These are phyloP conservation scores for Vaucheria bursata DNA, from an alignment of 352 stramenopile species.

Conservation along the genomic window DNA sequence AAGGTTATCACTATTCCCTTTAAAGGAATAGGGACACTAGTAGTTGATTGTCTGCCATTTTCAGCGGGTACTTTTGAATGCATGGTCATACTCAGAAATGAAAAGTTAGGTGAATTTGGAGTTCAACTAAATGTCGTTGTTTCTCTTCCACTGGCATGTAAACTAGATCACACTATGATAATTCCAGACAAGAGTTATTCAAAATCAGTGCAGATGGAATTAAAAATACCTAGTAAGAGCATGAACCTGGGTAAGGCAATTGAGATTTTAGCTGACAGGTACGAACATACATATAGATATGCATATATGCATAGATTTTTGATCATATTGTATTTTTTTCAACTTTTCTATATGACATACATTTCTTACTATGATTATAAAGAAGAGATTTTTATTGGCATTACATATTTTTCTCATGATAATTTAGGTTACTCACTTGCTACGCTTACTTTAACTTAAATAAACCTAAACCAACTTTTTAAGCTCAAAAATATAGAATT, in stretches of 20 bases:
- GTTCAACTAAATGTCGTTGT: constrained; percentile 74
- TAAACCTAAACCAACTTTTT: too few species aligned
- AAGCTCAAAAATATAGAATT: neutral
- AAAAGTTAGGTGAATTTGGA: constrained; percentile 82
- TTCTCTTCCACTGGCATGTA: constrained; percentile 61
- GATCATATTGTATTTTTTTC: neutral
- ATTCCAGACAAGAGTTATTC: constrained; percentile 31
- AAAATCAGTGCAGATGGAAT: constrained; percentile 30
- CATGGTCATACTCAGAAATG: constrained; percentile 72
- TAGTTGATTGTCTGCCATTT: constrained; percentile 75
- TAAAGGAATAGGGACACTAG: constrained; percentile 56
- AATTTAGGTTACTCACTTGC: too few species aligned
- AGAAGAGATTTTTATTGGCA: too few species aligned
- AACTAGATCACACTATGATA: constrained; percentile 68
- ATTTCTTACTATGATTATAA: too few species aligned
- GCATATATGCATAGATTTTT: neutral
- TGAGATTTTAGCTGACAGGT: constrained; percentile 31
- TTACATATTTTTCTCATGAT: too few species aligned
- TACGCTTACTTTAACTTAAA: too few species aligned
- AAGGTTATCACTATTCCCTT: constrained; percentile 41
- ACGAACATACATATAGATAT: neutral
- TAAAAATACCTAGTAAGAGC: constrained; percentile 72
- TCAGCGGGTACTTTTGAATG: constrained; percentile 66
- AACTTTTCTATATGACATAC: too few species aligned
- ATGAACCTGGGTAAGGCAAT: constrained; percentile 60